phyloP scores from a whole-genome alignment of 2,329 filamentous ascomycete genomes.

The Eutypa lata region DNA sequence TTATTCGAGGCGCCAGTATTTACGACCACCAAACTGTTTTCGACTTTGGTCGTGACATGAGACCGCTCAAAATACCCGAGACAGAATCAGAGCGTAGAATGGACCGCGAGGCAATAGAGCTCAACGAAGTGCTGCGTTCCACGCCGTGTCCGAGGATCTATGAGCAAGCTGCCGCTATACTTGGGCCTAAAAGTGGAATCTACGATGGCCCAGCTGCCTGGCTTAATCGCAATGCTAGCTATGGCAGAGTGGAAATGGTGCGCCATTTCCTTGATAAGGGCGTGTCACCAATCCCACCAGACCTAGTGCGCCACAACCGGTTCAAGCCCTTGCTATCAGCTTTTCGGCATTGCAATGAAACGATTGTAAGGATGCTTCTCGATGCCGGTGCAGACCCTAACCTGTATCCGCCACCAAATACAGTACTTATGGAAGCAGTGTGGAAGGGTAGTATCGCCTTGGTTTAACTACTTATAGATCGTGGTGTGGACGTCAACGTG shows the following conservation, averaged over 20 bases:
- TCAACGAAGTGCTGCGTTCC: too few species aligned
- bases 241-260: neutral
- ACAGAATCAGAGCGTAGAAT: too few species aligned
- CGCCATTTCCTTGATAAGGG: neutral
- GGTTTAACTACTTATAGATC: neutral
- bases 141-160: neutral
- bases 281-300: neutral
- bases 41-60: too few species aligned
- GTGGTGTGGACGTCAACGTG: conserved; percentile 7
- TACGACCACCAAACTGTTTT: too few species aligned
- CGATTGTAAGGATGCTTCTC: conserved; percentile 6
- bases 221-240: neutral
- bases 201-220: neutral
- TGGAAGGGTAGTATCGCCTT: neutral
- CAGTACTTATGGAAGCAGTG: neutral
- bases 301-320: neutral
- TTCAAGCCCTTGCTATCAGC: neutral
- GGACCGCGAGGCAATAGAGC: too few species aligned
- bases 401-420: neutral
- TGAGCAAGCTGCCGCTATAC: neutral
- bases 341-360: neutral
- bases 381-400: conserved; percentile 3
- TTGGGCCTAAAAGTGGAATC: neutral
- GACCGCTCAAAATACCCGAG: too few species aligned
- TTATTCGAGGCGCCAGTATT: too few species aligned